Conservation (phyloP, 1,139 yeast species). For the Blastobotrys niveus region DNA sequence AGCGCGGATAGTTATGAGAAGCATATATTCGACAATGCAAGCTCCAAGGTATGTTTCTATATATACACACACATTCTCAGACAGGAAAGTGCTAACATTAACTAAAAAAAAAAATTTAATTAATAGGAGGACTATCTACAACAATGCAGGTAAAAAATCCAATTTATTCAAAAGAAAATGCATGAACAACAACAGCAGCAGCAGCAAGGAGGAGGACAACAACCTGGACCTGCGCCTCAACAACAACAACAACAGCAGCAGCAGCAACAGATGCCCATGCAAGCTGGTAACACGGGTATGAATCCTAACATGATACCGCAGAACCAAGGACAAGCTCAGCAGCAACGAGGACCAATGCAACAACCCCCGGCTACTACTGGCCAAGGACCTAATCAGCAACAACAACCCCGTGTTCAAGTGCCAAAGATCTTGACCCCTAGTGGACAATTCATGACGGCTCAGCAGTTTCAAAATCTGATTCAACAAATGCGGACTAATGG, state of each 20-base stretch:
- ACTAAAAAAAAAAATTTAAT: slow-evolving; percentile 13
- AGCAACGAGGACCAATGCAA: not conserved
- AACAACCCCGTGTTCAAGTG: not conserved
- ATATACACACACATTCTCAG: too few species aligned
- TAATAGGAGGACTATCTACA: slow-evolving; percentile 4
- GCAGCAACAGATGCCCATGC: slow-evolving; percentile 14
- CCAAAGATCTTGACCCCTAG: not conserved
- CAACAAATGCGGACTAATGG: slow-evolving; percentile 9
- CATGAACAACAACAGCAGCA: slow-evolving; percentile 1
- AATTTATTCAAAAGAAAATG: slow-evolving; percentile 23
- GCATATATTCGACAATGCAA: slow-evolving; percentile 26
- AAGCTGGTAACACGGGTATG: not conserved
- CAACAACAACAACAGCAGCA: slow-evolving; percentile 16
- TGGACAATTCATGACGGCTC: not conserved
- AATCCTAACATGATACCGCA: not conserved
- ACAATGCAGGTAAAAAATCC: slow-evolving; percentile 23
- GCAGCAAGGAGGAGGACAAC: not conserved
- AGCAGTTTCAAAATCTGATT: slow-evolving; percentile 7
- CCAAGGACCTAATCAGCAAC: too few species aligned
- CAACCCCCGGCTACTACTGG: not conserved
- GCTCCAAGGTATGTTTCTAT: slow-evolving; percentile 27
- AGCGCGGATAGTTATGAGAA: slow-evolving; percentile 32
- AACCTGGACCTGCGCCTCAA: slow-evolving; percentile 11
- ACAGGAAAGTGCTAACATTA: not conserved
- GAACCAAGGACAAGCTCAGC: slow-evolving; percentile 6